A percentile compares a stretch with the other conserved stretches of the same genome.
These are phyloP conservation scores for Nymphaea thermarum DNA, from an alignment of 164 flowering plant genomes.

Conservation along the genomic window DNA sequence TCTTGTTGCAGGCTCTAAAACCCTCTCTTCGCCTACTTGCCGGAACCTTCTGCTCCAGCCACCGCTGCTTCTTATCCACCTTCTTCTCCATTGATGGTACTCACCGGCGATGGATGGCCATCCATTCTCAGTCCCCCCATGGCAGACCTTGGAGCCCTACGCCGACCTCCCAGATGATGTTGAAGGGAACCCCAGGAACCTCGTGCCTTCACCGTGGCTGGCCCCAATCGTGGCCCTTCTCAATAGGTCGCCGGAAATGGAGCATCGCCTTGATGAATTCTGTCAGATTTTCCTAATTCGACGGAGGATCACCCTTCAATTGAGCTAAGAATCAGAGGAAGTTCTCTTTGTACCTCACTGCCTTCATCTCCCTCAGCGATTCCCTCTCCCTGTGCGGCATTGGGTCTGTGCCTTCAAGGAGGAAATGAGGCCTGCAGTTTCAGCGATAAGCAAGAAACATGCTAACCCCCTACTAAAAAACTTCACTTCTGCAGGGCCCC, in stretches of 20 bases:
- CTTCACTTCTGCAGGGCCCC: conserved; percentile 55
- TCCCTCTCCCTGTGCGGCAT: conserved; percentile 17
- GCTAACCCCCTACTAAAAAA: conserved; percentile 58
- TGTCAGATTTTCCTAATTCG: conserved; percentile 52
- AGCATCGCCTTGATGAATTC: conserved; percentile 34
- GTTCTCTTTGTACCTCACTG: conserved; percentile 45
- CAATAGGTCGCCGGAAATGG: conserved; percentile 34
- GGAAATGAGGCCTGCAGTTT: conserved; percentile 42
- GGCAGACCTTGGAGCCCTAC: conserved; percentile 80
- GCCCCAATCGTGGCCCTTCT: conserved; percentile 37
- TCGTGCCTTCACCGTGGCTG: conserved; percentile 68
- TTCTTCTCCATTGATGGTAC: no score
- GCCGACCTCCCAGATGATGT: conserved; percentile 44
- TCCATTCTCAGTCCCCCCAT: conserved; percentile 32
- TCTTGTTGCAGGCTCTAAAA: no score
- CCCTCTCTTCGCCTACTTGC: no score
- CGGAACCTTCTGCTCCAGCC: no score
- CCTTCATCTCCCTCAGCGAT: conserved; percentile 52
- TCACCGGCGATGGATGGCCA: no score
- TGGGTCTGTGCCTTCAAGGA: conserved; percentile 21
- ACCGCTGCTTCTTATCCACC: no score
- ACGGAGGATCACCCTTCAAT: conserved; percentile 58
- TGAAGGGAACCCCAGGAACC: conserved; percentile 13
- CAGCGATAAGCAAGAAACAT: background rate
- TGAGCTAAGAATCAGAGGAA: conserved; percentile 70